These are phyloP conservation scores for Friedmanniomyces simplex DNA, from an alignment of 495 filamentous ascomycete species.

Conservation along the genomic window DNA sequence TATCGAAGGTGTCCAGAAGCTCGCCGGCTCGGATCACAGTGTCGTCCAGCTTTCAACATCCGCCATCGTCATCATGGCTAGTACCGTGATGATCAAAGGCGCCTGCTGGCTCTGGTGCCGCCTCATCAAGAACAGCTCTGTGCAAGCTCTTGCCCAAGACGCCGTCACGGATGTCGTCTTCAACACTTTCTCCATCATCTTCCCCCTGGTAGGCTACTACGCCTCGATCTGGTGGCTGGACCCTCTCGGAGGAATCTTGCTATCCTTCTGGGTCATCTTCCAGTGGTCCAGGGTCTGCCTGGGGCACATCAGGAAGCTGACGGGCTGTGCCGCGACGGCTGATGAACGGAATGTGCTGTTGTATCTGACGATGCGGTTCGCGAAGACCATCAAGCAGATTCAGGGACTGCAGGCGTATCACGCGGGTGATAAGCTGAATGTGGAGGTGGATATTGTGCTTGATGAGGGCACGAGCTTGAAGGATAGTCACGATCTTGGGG, in stretches of 20 bases:
- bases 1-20: conserved; percentile 56
- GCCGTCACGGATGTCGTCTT: conserved; percentile 72
- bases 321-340: conserved; percentile 67
- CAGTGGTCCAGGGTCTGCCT: conserved; percentile 71
- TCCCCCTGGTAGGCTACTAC: conserved; percentile 72
- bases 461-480: conserved; percentile 66
- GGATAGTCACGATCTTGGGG: conserved; percentile 82
- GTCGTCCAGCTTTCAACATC: conserved; percentile 65
- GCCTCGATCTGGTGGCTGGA: conserved; percentile 77
- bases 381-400: conserved; percentile 76
- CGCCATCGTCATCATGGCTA: conserved; percentile 69
- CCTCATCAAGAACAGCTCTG: conserved; percentile 74
- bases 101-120: conserved; percentile 88
- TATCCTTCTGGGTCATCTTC: conserved; percentile 72
- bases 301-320: conserved; percentile 73
- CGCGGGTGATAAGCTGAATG: conserved; percentile 78
- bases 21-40: conserved; percentile 50
- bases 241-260: conserved; percentile 67
- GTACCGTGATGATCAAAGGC: conserved; percentile 72
- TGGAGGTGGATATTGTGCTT: conserved; percentile 74
- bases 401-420: conserved; percentile 85
- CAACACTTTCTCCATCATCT: conserved; percentile 82
- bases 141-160: conserved; percentile 68
- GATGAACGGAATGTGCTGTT: conserved; percentile 77
- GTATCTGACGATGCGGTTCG: conserved; percentile 91